Evolutionary conservation across 1,139 yeast genomes (phyloP).

Genomic region (Meyerozyma sp.): DNA sequence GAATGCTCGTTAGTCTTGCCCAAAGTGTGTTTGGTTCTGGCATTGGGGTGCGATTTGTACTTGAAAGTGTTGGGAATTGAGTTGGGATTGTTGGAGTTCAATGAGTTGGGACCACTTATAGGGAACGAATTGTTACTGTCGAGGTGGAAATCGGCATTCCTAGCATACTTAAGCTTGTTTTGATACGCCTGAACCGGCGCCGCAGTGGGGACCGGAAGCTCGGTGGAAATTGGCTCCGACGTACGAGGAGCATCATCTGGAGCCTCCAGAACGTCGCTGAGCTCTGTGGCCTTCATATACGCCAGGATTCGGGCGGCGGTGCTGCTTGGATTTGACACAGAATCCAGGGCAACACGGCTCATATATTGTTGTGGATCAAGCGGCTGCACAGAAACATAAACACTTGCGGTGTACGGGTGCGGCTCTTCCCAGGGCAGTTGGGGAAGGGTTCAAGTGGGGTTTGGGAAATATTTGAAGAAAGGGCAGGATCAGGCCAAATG

Average conservation of each 20-base stretch:
- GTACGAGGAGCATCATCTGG: background rate
- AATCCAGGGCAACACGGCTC: slow-evolving; percentile 14
- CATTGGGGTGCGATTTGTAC: slow-evolving; percentile 43
- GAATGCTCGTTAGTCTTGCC: slow-evolving; percentile 7
- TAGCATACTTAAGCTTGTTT: slow-evolving; percentile 29
- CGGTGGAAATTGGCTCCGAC: background rate
- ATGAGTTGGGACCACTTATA: slow-evolving; percentile 5
- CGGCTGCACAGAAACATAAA: slow-evolving; percentile 2
- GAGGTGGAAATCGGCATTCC: slow-evolving; percentile 28
- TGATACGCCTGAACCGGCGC: slow-evolving; percentile 17
- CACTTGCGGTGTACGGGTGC: background rate
- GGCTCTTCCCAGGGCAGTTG: too few relatives aligned
- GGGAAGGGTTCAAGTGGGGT: too few relatives aligned
- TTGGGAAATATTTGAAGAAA: too few relatives aligned
- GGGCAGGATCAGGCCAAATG: too few relatives aligned
- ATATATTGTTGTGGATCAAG: slow-evolving; percentile 2
- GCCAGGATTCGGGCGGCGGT: slow-evolving; percentile 19
- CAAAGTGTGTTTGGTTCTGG: slow-evolving; percentile 32
- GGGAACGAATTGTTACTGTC: slow-evolving; percentile 10
- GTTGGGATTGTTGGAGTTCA: slow-evolving; percentile 12
- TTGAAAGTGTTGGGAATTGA: slow-evolving; percentile 45
- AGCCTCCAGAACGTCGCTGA: slow-evolving; percentile 14
- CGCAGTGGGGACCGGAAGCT: background rate
- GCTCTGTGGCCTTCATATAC: slow-evolving; percentile 21
- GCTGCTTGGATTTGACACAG: slow-evolving; percentile 16